Conservation (phyloP, 331 rosid species). For the Acacia pycnantha region DNA sequence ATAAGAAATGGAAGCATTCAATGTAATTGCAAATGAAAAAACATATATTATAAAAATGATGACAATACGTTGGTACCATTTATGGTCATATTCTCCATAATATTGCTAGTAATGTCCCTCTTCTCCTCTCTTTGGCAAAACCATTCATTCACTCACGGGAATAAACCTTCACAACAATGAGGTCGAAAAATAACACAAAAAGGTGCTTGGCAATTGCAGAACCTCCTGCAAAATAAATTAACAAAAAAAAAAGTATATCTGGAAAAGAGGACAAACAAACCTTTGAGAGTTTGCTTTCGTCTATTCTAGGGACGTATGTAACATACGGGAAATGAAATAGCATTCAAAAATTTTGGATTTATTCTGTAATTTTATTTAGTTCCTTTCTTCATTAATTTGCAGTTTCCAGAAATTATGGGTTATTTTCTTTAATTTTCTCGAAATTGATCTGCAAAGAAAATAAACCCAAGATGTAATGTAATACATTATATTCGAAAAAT, state of each 20-base stretch:
- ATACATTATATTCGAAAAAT: too few relatives aligned
- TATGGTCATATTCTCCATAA: not conserved
- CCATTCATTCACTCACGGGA: not conserved
- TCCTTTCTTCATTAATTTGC: too few relatives aligned
- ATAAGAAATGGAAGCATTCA: not conserved
- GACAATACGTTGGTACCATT: not conserved
- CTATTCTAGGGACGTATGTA: not conserved
- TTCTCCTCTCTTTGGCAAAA: not conserved
- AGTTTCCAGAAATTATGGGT: too few relatives aligned
- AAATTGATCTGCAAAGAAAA: too few relatives aligned
- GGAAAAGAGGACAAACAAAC: slow-evolving; percentile 29
- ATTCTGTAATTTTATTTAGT: too few relatives aligned
- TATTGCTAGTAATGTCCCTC: not conserved
- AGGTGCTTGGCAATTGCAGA: not conserved
- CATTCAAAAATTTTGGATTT: slow-evolving; percentile 15
- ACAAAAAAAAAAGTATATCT: not conserved
- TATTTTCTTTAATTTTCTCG: too few relatives aligned
- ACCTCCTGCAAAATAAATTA: too few relatives aligned
- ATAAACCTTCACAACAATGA: not conserved
- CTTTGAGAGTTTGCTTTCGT: slow-evolving; percentile 11
- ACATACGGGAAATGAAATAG: slow-evolving; percentile 21
- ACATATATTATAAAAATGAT: not conserved
- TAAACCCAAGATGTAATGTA: not conserved
- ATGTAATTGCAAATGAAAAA: not conserved
- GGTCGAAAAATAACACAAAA: not conserved